Percentiles rank a stretch among this genome's conserved stretches.
phyloP scores from a whole-genome alignment of 331 rosid species.

The Rosa hybrid region DNA sequence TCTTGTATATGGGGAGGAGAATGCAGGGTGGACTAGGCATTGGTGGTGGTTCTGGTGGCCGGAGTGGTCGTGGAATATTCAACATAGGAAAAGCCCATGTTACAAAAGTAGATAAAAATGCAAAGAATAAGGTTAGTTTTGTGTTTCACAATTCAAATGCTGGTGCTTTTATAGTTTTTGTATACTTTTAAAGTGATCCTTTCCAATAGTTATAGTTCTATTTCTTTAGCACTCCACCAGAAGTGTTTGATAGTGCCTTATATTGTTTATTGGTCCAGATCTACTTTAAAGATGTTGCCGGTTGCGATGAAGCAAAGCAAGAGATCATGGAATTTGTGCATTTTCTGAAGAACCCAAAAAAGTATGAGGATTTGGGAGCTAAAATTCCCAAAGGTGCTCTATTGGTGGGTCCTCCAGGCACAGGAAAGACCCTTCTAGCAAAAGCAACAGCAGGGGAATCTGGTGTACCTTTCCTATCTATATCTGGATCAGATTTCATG shows the following conservation, averaged over 20 bases:
- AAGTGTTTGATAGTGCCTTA: slow-evolving; percentile 8
- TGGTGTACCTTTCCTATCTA: slow-evolving; percentile 84
- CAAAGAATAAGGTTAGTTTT: slow-evolving; percentile 72
- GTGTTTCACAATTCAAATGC: slow-evolving; percentile 7
- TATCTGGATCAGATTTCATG: slow-evolving; percentile 93
- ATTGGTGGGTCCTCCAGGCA: slow-evolving; percentile 95
- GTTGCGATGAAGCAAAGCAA: slow-evolving; percentile 96
- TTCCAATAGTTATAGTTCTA: not conserved
- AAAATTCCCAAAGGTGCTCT: slow-evolving; percentile 97
- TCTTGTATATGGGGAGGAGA: slow-evolving; percentile 55
- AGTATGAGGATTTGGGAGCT: slow-evolving; percentile 95
- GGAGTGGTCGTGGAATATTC: slow-evolving; percentile 79
- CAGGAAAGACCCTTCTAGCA: slow-evolving; percentile 95
- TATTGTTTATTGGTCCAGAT: slow-evolving; percentile 43
- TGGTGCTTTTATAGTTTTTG: slow-evolving; percentile 1
- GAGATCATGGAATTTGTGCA: slow-evolving; percentile 98
- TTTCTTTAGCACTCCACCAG: slow-evolving; percentile 1
- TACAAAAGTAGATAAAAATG: slow-evolving; percentile 76
- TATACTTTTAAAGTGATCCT: slow-evolving; percentile 1
- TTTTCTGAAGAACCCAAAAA: slow-evolving; percentile 88
- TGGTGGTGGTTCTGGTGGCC: slow-evolving; percentile 57
- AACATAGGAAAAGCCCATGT: slow-evolving; percentile 82
- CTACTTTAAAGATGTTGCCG: slow-evolving; percentile 92
- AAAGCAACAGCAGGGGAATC: slow-evolving; percentile 99
- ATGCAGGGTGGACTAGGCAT: slow-evolving; percentile 83